Evolutionary conservation across 1,284 basidiomycete species (phyloP).

Genomic region (Cryptococcus hybrid): DNA sequence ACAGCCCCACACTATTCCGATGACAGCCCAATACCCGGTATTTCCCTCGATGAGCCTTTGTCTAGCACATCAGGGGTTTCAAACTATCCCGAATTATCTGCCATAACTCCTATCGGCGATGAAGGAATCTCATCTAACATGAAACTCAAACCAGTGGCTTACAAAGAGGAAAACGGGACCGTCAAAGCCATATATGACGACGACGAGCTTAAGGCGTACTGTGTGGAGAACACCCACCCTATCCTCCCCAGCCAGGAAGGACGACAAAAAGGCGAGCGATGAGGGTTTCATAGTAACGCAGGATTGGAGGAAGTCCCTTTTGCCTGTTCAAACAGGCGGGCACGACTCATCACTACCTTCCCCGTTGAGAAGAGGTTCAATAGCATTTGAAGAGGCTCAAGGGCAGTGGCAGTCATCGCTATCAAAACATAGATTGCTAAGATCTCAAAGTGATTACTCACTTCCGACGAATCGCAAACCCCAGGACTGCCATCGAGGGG

Average conservation of each 20-base stretch:
- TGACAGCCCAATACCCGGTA: no score
- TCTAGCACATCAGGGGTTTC: no score
- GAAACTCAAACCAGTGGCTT: constrained; percentile 6
- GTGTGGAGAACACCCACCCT: constrained; percentile 13
- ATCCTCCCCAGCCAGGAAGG: not conserved
- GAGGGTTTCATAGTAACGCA: not conserved
- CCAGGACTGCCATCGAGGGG: no score
- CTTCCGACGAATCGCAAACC: not conserved
- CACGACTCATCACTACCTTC: constrained; percentile 3
- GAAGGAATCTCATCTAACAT: no score
- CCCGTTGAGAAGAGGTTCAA: not conserved
- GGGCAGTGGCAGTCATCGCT: not conserved
- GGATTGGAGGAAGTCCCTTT: not conserved
- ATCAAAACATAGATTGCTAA: not conserved
- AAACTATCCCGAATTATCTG: no score
- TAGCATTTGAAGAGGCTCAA: not conserved
- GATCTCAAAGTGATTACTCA: not conserved
- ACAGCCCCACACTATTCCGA: no score
- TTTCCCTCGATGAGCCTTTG: no score
- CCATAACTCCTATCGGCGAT: no score
- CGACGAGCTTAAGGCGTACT: constrained; percentile 23
- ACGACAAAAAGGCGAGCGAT: not conserved
- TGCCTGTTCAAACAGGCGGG: constrained; percentile 14
- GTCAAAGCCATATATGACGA: constrained; percentile 28
- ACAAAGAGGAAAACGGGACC: constrained; percentile 23